Base-by-base conservation (phyloP, 1,139 yeast genomes). In the Blastobotrys apis region DNA sequence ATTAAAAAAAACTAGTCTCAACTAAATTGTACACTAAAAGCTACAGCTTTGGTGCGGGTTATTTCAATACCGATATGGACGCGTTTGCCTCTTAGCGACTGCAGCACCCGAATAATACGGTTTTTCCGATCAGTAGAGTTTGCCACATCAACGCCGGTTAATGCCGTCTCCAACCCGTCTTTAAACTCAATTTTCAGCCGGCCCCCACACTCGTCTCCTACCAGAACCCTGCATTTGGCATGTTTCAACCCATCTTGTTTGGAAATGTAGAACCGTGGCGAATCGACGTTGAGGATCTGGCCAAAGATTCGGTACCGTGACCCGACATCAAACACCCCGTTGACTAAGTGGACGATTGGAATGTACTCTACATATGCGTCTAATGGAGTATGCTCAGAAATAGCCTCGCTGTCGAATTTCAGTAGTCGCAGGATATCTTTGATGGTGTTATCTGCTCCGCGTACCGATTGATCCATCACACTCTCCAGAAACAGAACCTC, bases 151-250 rank as follows among this genome's bases (percentile, higher is more conserved):
- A 41, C 45, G 12, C 41, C 41, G 5, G 40, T 41, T 15, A 41
- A 36, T 33, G n/a, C 17, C 10, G 33, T 37, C 21, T 41, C 45
- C 21, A 33, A 33, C n/a, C 45, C 45, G 30, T 41, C 45, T 16
- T 36, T 23, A 21, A 33, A 41, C 33, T 31, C 37, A 1, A 41
- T 37, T 29, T 17, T 17, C n/a, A 41, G 29, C 20, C 29, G 26
- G 10, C 41, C 34, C 9, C 41, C 40, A 25, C 37, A 22, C 16
- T 37, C 45, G 33, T 41, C 45, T 17, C 39, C 35, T 17, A 41
- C 22, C 37, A 34, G 37, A 12, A 41, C 10, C 22, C 41, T 32
- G n/a, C 40, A 41, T 27, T 41, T 41, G n/a, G 45, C 45, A 26
- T 41, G 45, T 33, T 41, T 41, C 29, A 33, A n/a, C 29, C 41